Evolutionary conservation across 805 yeast genomes (phyloP).

Genomic region (Myxozyma udenii): DNA sequence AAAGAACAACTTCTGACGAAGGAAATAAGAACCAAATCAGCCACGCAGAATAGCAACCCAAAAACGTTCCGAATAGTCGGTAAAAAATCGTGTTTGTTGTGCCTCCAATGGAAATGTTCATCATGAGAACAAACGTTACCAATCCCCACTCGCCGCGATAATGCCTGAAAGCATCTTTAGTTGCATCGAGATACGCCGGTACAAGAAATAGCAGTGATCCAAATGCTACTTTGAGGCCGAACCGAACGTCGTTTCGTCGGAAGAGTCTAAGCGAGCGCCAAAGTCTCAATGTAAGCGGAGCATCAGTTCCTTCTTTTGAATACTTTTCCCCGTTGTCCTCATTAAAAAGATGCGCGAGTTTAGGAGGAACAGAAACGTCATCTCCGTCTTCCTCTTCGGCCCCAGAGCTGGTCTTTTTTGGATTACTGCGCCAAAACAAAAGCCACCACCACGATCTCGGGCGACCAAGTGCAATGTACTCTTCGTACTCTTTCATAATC

Average conservation of each 20-base stretch:
- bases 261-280: slow-evolving; percentile 49
- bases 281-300: slow-evolving; percentile 24
- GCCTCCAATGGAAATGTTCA: slow-evolving; percentile 83
- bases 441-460: slow-evolving; percentile 52
- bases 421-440: slow-evolving; percentile 47
- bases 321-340: slow-evolving; percentile 16
- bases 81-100: slow-evolving; percentile 45
- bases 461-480: slow-evolving; percentile 15
- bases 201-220: slow-evolving; percentile 66
- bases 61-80: slow-evolving; percentile 62
- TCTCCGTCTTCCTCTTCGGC: slow-evolving; percentile 1
- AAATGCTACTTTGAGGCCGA: slow-evolving; percentile 73
- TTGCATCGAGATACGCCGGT: slow-evolving; percentile 61
- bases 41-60: slow-evolving; percentile 45
- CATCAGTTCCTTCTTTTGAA: background rate
- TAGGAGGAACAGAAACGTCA: slow-evolving; percentile 24
- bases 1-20: slow-evolving; percentile 53
- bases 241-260: slow-evolving; percentile 65
- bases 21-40: slow-evolving; percentile 53
- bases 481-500: slow-evolving; percentile 43
- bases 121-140: slow-evolving; percentile 73
- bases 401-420: slow-evolving; percentile 1
- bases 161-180: slow-evolving; percentile 52
- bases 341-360: slow-evolving; percentile 18
- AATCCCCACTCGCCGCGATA: slow-evolving; percentile 86